Conservation (phyloP, 1,284 basidiomycete genomes). For the Macrocybe sp. region DNA sequence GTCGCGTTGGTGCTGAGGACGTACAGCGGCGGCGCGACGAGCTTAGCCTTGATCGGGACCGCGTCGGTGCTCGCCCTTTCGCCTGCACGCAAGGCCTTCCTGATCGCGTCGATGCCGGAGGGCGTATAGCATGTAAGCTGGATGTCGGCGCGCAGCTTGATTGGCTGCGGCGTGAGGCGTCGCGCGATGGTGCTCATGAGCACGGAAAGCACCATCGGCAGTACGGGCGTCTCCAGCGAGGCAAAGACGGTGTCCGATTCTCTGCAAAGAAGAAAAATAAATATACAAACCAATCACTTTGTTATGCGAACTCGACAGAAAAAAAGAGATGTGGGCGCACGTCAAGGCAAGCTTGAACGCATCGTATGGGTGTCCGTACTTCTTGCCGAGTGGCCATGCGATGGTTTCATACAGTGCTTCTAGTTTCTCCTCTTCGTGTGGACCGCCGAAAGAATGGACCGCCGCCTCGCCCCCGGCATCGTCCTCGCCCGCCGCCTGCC, state of each 20-base stretch:
- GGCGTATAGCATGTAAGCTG: conserved; percentile 97
- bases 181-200: conserved; percentile 89
- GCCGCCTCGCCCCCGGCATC: conserved; percentile 32
- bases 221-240: conserved; percentile 61
- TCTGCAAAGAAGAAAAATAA: conserved; percentile 34
- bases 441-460: conserved; percentile 31
- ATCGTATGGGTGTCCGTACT: conserved; percentile 95
- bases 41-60: conserved; percentile 95
- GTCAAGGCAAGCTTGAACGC: conserved; percentile 96
- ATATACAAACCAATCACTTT: no score
- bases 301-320: not conserved
- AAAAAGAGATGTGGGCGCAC: conserved; percentile 42
- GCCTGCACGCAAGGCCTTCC: conserved; percentile 85
- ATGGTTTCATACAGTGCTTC: conserved; percentile 89
- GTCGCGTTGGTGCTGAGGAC: conserved; percentile 95
- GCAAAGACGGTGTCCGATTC: conserved; percentile 87
- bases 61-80: conserved; percentile 85
- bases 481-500: conserved; percentile 38
- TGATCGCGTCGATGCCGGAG: conserved; percentile 97
- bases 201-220: conserved; percentile 56
- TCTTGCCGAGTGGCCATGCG: conserved; percentile 90
- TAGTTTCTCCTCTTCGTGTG: conserved; percentile 69
- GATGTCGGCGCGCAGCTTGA: conserved; percentile 98
- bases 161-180: conserved; percentile 94
- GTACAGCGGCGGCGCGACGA: conserved; percentile 95